Percentiles rank a stretch among this genome's conserved stretches.
These are phyloP conservation scores for Epichloe hybrida DNA, from an alignment of 2,329 filamentous ascomycete genomes.

Conservation along the genomic window DNA sequence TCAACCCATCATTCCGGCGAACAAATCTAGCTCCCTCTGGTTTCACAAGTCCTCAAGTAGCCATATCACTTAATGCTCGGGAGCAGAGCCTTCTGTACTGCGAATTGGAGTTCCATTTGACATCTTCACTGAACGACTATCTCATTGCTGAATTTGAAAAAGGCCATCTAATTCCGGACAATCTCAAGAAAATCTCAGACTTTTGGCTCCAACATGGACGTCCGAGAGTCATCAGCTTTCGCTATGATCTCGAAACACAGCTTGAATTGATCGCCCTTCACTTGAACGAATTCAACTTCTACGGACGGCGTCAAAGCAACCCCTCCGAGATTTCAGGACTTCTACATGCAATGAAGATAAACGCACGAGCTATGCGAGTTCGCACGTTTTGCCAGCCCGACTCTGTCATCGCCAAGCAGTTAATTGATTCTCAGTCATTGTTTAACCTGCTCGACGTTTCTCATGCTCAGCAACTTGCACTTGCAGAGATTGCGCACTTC, in stretches of 20 bases:
- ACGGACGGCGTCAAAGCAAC: slow-evolving; percentile 31
- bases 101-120: slow-evolving; percentile 43
- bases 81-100: slow-evolving; percentile 47
- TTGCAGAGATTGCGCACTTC: slow-evolving; percentile 38
- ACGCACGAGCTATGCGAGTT: slow-evolving; percentile 38
- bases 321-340: slow-evolving; percentile 31
- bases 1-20: slow-evolving; percentile 11
- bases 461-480: slow-evolving; percentile 28
- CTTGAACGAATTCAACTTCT: slow-evolving; percentile 39
- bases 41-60: slow-evolving; percentile 15
- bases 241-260: slow-evolving; percentile 47
- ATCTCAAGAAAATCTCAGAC: slow-evolving; percentile 37
- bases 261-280: slow-evolving; percentile 40
- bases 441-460: slow-evolving; percentile 34
- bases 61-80: slow-evolving; percentile 38
- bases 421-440: slow-evolving; percentile 38
- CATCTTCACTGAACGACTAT: slow-evolving; percentile 36
- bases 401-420: slow-evolving; percentile 42
- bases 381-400: slow-evolving; percentile 46
- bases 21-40: neutral
- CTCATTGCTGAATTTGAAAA: slow-evolving; percentile 38
- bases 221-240: slow-evolving; percentile 41
- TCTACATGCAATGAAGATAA: slow-evolving; percentile 36
- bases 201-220: slow-evolving; percentile 38
- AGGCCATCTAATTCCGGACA: slow-evolving; percentile 39